A percentile compares a stretch with the other conserved stretches of the same genome.
Conservation (phyloP, 2,329 filamentous ascomycete species). For the Epichloe uncinata region DNA sequence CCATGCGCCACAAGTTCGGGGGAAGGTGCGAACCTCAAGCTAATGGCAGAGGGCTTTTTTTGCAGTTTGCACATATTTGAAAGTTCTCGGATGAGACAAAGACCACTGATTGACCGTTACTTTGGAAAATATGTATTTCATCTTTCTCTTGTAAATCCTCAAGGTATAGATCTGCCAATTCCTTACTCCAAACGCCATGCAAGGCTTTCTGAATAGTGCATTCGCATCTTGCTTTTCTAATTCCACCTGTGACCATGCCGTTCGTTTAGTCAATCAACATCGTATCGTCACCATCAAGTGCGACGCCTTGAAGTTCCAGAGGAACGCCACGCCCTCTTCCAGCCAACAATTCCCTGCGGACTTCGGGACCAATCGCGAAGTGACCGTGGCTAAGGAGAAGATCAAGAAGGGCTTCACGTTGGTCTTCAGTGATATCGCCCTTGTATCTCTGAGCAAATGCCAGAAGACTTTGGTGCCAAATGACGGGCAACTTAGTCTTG, state of each 20-base stretch:
- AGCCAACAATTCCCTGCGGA: slow-evolving; percentile 75
- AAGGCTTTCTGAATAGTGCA: slow-evolving; percentile 6
- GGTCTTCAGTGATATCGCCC: slow-evolving; percentile 92
- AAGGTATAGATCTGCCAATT: neutral
- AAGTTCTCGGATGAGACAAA: neutral
- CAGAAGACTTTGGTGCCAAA: slow-evolving; percentile 91
- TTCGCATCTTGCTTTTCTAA: neutral
- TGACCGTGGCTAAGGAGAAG: slow-evolving; percentile 75
- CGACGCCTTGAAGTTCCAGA: slow-evolving; percentile 41
- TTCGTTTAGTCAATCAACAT: slow-evolving; percentile 55
- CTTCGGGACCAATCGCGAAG: slow-evolving; percentile 77
- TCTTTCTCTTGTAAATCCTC: neutral
- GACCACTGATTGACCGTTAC: neutral
- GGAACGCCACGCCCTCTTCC: slow-evolving; percentile 71
- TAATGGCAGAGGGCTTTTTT: neutral
- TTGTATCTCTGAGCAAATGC: slow-evolving; percentile 90
- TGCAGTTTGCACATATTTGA: neutral
- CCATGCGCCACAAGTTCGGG: neutral
- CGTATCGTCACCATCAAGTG: slow-evolving; percentile 71
- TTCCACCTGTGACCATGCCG: neutral
- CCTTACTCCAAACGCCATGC: slow-evolving; percentile 11
- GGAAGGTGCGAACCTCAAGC: neutral
- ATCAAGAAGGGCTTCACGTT: slow-evolving; percentile 82
- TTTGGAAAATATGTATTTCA: neutral
- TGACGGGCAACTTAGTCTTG: slow-evolving; percentile 62